Evolutionary conservation across 805 yeast genomes (phyloP), one percentile per base, ranked within the genome.

Genomic region (Candida stauntonica): DNA sequence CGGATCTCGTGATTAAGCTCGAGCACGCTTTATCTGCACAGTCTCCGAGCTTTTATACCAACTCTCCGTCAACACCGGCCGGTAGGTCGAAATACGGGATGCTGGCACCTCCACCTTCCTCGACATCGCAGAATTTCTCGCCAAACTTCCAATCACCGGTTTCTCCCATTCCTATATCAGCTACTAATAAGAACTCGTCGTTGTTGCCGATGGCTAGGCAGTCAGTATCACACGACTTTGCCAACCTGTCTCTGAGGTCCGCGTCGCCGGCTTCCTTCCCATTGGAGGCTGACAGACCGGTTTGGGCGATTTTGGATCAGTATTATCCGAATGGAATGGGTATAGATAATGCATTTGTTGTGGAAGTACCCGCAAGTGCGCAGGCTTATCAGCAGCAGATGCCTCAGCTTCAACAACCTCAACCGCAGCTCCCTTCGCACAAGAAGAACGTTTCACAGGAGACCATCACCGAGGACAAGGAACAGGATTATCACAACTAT

Each of bases 241-340:
- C 39, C 3, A 37, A 31, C 16, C 21, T 42, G 5, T 38, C 48
- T 9, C 26, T 39, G 6, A 33, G 42, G 19, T 33, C 35, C 12
- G 40, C 24, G 11, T 50, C 58, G 4, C 53, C 59, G 12, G 41
- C 42, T n/a, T 14, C 35, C 26, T 29, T 36, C 20, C 44, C 38
- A 4, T 31, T 80, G 5, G 79, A 75, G 41, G 86, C 93, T 0
- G 91, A 84, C 52, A 73, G 70, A 35, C 57, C 64, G 15, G 75
- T 85, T 1, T 77, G 79, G 75, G 58, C 62, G 8, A 48, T 82
- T 0, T 47, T 85, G 7, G 88, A 83, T 42, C 62, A 63, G 16
- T 72, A 70, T 49, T 84, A 63, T 52, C 86, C 88, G 0, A 55
- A 64, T n/a, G 86, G 87, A 0, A 84, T 82, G 88, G 47, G 57